Percentiles rank a stretch among this genome's conserved stretches.
Evolutionary conservation across 2,329 filamentous ascomycete genomes (phyloP).

Genomic region (Fusarium sp.): DNA sequence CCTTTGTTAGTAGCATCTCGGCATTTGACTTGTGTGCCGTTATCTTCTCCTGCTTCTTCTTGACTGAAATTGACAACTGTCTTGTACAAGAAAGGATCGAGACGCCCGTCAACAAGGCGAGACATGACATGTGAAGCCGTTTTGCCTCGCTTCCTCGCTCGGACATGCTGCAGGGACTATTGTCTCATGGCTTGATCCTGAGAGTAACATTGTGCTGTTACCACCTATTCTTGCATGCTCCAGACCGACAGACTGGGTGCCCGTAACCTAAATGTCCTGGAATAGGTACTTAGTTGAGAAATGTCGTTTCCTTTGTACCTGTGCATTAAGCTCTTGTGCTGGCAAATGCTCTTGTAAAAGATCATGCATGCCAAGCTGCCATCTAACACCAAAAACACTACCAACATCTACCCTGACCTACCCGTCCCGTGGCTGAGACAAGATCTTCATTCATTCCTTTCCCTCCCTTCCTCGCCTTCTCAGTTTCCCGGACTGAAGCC

Average conservation of each 20-base stretch:
- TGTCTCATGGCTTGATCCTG: slow-evolving; percentile 9
- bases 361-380: not conserved
- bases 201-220: not conserved
- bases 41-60: not conserved
- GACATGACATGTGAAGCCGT: slow-evolving; percentile 11
- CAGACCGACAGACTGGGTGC: no score
- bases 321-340: no score
- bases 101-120: not conserved
- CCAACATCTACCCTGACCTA: slow-evolving; percentile 5
- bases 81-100: not conserved
- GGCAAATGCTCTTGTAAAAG: not conserved
- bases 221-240: not conserved
- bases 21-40: not conserved
- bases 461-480: slow-evolving; percentile 18
- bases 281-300: no score
- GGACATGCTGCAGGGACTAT: not conserved
- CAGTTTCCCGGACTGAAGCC: not conserved
- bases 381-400: not conserved
- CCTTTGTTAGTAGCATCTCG: not conserved
- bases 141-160: not conserved
- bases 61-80: slow-evolving; percentile 4
- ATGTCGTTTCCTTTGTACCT: not conserved
- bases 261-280: not conserved
- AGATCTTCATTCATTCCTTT: slow-evolving; percentile 25
- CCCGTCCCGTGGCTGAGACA: slow-evolving; percentile 9